phyloP scores from a whole-genome alignment of 805 yeast genomes.

The Ogataea paraovalis region DNA sequence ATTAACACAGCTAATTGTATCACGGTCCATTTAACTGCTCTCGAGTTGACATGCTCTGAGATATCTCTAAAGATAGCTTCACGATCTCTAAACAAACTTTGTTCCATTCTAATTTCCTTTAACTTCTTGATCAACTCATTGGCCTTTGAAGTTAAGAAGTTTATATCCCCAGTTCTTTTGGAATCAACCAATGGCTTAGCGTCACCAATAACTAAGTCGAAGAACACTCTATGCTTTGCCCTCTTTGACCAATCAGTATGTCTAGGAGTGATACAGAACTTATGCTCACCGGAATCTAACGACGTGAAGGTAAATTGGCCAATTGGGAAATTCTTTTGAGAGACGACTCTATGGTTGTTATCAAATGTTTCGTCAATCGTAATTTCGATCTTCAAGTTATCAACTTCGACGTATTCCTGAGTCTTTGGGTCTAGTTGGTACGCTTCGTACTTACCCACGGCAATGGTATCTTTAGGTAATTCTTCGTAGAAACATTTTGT shows the following conservation, averaged over 20 bases:
- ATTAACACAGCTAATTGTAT: constrained; percentile 61
- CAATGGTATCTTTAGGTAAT: constrained; percentile 69
- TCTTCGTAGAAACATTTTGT: constrained; percentile 83
- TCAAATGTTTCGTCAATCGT: constrained; percentile 78
- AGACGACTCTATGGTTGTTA: constrained; percentile 70
- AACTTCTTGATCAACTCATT: constrained; percentile 54
- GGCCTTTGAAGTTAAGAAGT: constrained; percentile 53
- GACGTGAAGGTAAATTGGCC: constrained; percentile 77
- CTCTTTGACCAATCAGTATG: constrained; percentile 43
- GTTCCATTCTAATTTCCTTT: constrained; percentile 60
- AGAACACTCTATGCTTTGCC: constrained; percentile 60
- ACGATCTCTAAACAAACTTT: constrained; percentile 64
- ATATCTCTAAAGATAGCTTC: constrained; percentile 70
- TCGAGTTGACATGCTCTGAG: constrained; percentile 64
- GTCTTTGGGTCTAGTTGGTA: constrained; percentile 51
- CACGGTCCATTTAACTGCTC: constrained; percentile 71
- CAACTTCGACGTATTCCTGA: constrained; percentile 46
- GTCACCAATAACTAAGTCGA: constrained; percentile 66
- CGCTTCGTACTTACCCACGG: constrained; percentile 74
- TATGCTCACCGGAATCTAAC: constrained; percentile 73
- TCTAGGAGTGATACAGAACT: constrained; percentile 62
- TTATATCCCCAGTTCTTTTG: constrained; percentile 56
- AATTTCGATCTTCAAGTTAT: constrained; percentile 57
- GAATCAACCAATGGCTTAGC: constrained; percentile 61
- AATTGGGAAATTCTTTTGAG: constrained; percentile 58